A percentile compares a stretch with the other conserved stretches of the same genome.
Evolutionary conservation across 1,139 yeast species (phyloP).

Genomic region (Sugiyamaella grinbergsii): DNA sequence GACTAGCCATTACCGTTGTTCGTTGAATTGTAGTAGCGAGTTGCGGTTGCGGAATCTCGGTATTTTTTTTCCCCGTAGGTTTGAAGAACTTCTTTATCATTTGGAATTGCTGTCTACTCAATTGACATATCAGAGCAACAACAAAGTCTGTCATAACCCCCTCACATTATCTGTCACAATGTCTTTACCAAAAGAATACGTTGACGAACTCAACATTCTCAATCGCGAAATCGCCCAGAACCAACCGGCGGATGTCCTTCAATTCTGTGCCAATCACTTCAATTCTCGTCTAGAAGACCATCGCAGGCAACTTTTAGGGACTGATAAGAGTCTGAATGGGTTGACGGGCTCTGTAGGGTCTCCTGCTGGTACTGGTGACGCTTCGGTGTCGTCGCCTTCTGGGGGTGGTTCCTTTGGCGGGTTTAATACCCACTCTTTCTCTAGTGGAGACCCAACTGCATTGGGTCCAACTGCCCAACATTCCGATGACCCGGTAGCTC

Average conservation of each 20-base stretch:
- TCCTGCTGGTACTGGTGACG: too few relatives aligned
- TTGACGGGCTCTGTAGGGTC: slow-evolving; percentile 7
- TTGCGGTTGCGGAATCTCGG: too few relatives aligned
- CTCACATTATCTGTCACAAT: slow-evolving; percentile 27
- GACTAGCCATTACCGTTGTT: too few relatives aligned
- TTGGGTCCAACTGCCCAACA: slow-evolving; percentile 15
- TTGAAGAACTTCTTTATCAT: too few relatives aligned
- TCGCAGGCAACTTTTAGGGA: slow-evolving; percentile 7
- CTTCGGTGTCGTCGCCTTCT: too few relatives aligned
- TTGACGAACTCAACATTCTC: slow-evolving; percentile 61
- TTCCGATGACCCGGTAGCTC: slow-evolving; percentile 5
- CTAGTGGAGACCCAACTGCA: slow-evolving; percentile 23
- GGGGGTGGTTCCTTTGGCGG: slow-evolving; percentile 18
- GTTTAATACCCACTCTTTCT: slow-evolving; percentile 27
- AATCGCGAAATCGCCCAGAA: slow-evolving; percentile 62
- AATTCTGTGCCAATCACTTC: slow-evolving; percentile 75
- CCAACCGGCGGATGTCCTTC: slow-evolving; percentile 69
- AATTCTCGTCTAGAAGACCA: slow-evolving; percentile 49
- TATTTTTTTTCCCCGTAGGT: too few relatives aligned
- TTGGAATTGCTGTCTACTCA: too few relatives aligned
- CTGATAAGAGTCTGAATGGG: neutral
- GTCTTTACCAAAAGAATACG: slow-evolving; percentile 47
- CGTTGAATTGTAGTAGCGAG: too few relatives aligned
- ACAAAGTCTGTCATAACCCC: neutral
- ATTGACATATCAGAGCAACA: too few relatives aligned